Evolutionary conservation across 2,329 filamentous ascomycete species (phyloP), one percentile per base, ranked within the genome.

Genomic region (Cyanodermella asteris): DNA sequence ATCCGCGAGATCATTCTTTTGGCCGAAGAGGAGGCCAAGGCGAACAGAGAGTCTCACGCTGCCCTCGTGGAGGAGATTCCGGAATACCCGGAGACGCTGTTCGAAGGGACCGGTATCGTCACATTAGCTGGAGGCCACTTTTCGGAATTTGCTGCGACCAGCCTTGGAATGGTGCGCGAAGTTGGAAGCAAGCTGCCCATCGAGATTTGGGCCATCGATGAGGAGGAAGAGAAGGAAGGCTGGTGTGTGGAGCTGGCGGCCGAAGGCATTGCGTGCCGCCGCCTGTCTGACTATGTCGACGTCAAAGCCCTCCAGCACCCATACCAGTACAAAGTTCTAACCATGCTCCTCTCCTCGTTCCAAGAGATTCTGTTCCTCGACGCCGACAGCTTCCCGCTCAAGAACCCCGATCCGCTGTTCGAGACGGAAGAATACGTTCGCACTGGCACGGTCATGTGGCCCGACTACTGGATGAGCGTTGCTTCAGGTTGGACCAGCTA

Each of bases 291-390:
- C 12, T 32, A 30, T 23, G 30, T 32, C 24, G 30, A 30, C 27
- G 25, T 27, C 21, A 21, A 22, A 6, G 11, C 13, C 18, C 9
- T 32, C 12, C 15, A 30, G 22, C 24, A 29, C 12, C 27, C 27
- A 8, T 64, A 53, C 36, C 62, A 68, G 36, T 56, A 59, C 45
- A 67, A 68, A 38, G 50, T 59, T 18, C 56, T 66, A 33, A 50
- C 62, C 4, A 53, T 68, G 11, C 45, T 69, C 3, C 59, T 66
- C 32, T 65, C 63, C 2, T 58, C 60, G 4, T 69, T 66, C 33
- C 57, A 65, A 36, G 52, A 65, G 26, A 51, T 64, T 7, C 47
- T 69, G 11, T 65, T 63, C 41, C 54, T 69, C 36, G 64, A 69
- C 36, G 57, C 59, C 28, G 62, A 67, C 36, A 53, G 51, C 31